Base-by-base conservation (phyloP, 2,329 filamentous ascomycete genomes). In the Simplicillium sp. region DNA sequence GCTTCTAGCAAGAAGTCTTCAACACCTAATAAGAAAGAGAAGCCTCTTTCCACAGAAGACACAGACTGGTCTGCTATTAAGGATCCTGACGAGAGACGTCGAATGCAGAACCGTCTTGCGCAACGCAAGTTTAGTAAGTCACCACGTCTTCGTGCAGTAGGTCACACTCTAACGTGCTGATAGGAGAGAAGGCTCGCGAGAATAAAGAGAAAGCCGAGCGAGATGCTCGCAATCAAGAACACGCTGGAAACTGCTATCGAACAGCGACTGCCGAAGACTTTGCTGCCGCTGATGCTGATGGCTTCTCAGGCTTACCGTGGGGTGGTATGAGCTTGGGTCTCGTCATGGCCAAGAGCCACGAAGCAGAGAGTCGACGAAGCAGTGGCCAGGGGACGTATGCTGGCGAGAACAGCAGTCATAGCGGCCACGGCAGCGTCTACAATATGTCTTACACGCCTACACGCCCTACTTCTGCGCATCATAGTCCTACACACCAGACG, bases 51-150 rank as follows among this genome's bases (percentile, higher is more conserved):
- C 20, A 9, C 20, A 25, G 20, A 70, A 47, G 64, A 64, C 3
- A 71, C 83, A 47, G 77, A 86, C 61, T 88, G 84, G 84, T 69
- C 74, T 20, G 73, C 80, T 1, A 71, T 87, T 34, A 75, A 73
- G 7, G 82, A 87, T 50, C 80, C 81, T 0, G 78, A 79, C 45
- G 80, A 86, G 62, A 71, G 84, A 54, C 70, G 84, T 46, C 79
- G 82, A 45, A 82, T 87, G 38, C 84, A 88, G 57, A 88, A 88
- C 56, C 75, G 82, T 40, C 74, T 87, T 45, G 83, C 83, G 2
- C 84, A 87, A 53, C 71, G 83, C 49, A 86, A 86, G 52, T 87
- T 86, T 50, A 73, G 84, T 87, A 71, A 54, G 80, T 51, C 12
- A 6, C 33, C n/a, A n/a, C n/a, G 14, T n/a, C n/a, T n/a, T n/a